phyloP scores from a whole-genome alignment of 2,329 filamentous ascomycete genomes.

The Fusarium pseudonygamai region DNA sequence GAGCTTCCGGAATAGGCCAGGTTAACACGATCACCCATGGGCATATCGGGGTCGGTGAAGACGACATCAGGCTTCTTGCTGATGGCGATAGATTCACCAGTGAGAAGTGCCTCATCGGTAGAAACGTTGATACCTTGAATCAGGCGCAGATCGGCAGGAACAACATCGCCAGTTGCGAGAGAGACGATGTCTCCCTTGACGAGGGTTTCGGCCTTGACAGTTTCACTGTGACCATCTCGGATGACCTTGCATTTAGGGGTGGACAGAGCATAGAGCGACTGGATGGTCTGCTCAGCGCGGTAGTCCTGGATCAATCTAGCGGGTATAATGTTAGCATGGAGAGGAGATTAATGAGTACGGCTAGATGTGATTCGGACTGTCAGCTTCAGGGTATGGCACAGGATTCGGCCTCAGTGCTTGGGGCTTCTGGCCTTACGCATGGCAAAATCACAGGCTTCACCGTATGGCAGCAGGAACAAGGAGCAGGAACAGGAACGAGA shows the following conservation, averaged over 20 bases:
- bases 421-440: conserved; percentile 41
- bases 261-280: conserved; percentile 67
- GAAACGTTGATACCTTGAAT: conserved; percentile 76
- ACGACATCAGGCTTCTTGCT: conserved; percentile 69
- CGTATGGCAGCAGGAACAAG: conserved; percentile 39
- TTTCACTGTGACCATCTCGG: conserved; percentile 61
- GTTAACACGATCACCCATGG: conserved; percentile 75
- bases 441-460: conserved; percentile 44
- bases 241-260: conserved; percentile 69
- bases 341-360: conserved; percentile 11
- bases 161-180: conserved; percentile 72
- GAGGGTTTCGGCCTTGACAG: conserved; percentile 64
- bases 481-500: conserved; percentile 16
- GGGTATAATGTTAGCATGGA: conserved; percentile 40
- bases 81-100: conserved; percentile 76
- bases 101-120: conserved; percentile 79
- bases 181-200: conserved; percentile 73
- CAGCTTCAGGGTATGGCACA: conserved; percentile 44
- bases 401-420: conserved; percentile 40
- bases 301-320: conserved; percentile 67
- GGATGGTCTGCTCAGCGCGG: conserved; percentile 69
- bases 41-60: conserved; percentile 62
- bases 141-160: conserved; percentile 74
- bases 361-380: conserved; percentile 33
- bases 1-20: conserved; percentile 77